Conservation (phyloP, 139 green algal genomes). For the Chlamydomonas incerta region DNA sequence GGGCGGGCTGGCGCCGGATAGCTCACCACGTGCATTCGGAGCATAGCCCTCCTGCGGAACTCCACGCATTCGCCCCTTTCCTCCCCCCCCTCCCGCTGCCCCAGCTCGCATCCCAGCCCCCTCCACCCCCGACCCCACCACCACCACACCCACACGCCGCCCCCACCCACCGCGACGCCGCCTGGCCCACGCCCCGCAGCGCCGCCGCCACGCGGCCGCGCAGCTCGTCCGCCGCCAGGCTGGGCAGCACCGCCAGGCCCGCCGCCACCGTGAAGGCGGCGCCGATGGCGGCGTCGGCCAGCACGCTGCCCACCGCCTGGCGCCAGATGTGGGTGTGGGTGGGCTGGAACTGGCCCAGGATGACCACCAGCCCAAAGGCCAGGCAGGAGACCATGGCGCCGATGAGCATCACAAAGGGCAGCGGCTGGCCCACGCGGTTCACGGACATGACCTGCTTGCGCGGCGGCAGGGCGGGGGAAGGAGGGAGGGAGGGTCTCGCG, state of each 20-base stretch:
- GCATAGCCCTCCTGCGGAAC: too few relatives aligned
- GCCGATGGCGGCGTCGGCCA: background rate
- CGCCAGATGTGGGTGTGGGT: background rate
- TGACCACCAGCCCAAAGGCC: background rate
- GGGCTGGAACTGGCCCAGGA: background rate
- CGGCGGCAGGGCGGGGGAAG: too few relatives aligned
- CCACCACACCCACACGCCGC: too few relatives aligned
- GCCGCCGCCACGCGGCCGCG: background rate
- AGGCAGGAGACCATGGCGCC: conserved; percentile 32
- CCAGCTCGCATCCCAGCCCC: too few relatives aligned
- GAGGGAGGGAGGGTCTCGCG: too few relatives aligned
- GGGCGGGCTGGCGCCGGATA: too few relatives aligned
- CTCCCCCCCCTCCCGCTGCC: background rate
- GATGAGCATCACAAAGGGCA: conserved; percentile 15
- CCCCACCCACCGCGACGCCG: background rate
- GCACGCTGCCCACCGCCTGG: background rate
- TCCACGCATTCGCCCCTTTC: too few relatives aligned
- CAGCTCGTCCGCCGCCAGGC: background rate
- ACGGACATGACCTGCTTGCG: background rate
- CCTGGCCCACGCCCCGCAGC: background rate
- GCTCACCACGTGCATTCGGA: too few relatives aligned
- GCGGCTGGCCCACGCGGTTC: conserved; percentile 10
- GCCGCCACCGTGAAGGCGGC: background rate
- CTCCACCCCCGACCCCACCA: too few relatives aligned
- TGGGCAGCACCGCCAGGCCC: background rate